Evolutionary conservation across 2,329 filamentous ascomycete species (phyloP), one percentile per base, ranked within the genome.

Genomic region (Calonectria honghensis): DNA sequence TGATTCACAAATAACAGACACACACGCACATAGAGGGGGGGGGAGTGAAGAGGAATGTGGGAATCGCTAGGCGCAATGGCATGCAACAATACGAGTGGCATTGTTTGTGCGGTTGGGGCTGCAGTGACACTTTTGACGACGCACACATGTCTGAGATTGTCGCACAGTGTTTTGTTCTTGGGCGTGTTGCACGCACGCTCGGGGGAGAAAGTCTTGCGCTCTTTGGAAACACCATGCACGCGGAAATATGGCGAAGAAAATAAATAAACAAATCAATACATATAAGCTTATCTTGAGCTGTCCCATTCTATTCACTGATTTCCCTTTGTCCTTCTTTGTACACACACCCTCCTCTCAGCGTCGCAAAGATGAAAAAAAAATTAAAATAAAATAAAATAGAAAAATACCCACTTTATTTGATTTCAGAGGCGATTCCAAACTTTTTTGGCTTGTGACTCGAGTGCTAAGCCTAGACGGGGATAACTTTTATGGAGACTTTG

Each of bases 401-500:
- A 45, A 20, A 45, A 20, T 9, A 48, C n/a, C n/a, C 45, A 48
- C 45, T 48, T 48, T n/a, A 24, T 24, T 48, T 10, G 20, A 48
- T 48, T n/a, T 48, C n/a, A 48, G 45, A 24, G 45, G 11, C 45
- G 4, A 24, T 48, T 24, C 45, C 45, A 48, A 24, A 48, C 45
- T 48, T 24, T 24, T 45, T 48, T 48, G 45, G 45, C 45, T 24
- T 48, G 45, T 48, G 45, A 48, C 45, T 48, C 20, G 7, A 48
- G 45, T 48, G 39, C 51, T 52, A 54, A 54, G 27, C 63, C 45
- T 59, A 63, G 32, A 57, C 14, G 11, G 31, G 37, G 11, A 31
- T 63, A 73, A 68, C 45, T 20, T 50, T 29, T 63, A 65, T 51
- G 51, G 35, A 32, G 57, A n/a, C 51, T 45, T 29, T 54, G 13